These are phyloP conservation scores for Tricholoma bakamatsutake DNA, from an alignment of 768 basidiomycete species.

Conservation along the genomic window DNA sequence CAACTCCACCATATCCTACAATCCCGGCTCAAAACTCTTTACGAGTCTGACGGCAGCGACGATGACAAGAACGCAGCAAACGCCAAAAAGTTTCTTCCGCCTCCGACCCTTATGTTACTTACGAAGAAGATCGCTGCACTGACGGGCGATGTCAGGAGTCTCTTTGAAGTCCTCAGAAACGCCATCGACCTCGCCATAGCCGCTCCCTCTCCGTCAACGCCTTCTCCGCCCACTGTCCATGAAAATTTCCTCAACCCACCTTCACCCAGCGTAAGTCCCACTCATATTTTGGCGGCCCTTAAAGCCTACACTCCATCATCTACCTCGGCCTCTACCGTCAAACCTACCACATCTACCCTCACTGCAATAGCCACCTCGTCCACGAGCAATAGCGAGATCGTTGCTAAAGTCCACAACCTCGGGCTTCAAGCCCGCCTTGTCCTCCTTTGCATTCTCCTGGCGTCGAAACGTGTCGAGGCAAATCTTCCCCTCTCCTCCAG, in stretches of 20 bases:
- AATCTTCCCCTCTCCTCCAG: constrained; percentile 46
- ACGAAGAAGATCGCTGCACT: constrained; percentile 77
- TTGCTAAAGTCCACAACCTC: constrained; percentile 59
- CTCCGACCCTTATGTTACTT: constrained; percentile 59
- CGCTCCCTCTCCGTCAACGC: constrained; percentile 12
- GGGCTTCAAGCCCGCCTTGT: constrained; percentile 72
- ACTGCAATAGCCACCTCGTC: constrained; percentile 13
- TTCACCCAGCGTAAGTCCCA: constrained; percentile 49
- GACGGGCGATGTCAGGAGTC: constrained; percentile 77
- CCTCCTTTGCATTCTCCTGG: constrained; percentile 59
- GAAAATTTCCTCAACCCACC: constrained; percentile 31
- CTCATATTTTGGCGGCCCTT: constrained; percentile 67
- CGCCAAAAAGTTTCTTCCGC: constrained; percentile 53
- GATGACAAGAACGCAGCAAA: constrained; percentile 21
- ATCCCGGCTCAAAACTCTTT: constrained; percentile 53
- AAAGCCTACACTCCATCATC: constrained; percentile 60
- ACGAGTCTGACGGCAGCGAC: constrained; percentile 25
- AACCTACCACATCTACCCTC: constrained; percentile 15
- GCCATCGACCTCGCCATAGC: constrained; percentile 69
- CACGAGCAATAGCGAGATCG: constrained; percentile 50
- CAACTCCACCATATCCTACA: constrained; percentile 68
- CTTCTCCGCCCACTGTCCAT: constrained; percentile 13
- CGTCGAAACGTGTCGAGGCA: constrained; percentile 54
- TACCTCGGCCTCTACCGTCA: constrained; percentile 19
- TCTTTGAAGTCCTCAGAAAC: constrained; percentile 76